A percentile compares a stretch with the other conserved stretches of the same genome.
Evolutionary conservation across 176 grass and related monocot species (phyloP).

Genomic region (Cymbopogon citratus): DNA sequence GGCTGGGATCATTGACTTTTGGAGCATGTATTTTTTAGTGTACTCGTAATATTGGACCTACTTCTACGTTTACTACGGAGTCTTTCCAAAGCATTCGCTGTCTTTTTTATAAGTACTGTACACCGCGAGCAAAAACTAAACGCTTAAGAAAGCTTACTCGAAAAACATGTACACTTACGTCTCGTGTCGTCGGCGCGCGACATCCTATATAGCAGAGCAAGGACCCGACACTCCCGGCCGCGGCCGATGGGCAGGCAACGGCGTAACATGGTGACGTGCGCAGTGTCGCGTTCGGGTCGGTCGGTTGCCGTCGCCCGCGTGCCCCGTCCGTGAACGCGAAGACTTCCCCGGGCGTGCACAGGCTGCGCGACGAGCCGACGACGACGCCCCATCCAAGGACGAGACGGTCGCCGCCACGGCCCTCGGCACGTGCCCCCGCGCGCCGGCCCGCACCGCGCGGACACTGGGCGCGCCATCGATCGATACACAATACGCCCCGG

Average conservation of each 20-base stretch:
- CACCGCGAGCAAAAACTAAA: too few relatives aligned
- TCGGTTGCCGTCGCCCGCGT: background rate
- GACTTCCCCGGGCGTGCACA: background rate
- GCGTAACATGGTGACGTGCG: background rate
- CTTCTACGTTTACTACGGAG: background rate
- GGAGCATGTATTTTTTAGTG: background rate
- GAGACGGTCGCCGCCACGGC: too few relatives aligned
- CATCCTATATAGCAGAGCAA: background rate
- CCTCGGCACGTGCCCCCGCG: too few relatives aligned
- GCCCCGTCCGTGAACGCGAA: background rate
- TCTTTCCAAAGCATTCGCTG: too few relatives aligned
- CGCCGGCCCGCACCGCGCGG: too few relatives aligned
- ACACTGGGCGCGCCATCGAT: too few relatives aligned
- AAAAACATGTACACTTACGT: background rate
- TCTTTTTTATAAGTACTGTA: too few relatives aligned
- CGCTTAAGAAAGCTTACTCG: background rate
- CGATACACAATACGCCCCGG: too few relatives aligned
- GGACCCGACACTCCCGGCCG: background rate
- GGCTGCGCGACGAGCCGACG: background rate
- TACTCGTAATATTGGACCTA: background rate
- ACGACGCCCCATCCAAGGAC: too few relatives aligned
- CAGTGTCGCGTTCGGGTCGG: background rate
- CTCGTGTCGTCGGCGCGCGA: background rate
- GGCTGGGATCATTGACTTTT: conserved; percentile 18
- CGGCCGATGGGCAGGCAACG: background rate